Conservation (phyloP, 2,329 filamentous ascomycete genomes). For the Neospermospora avenae region DNA sequence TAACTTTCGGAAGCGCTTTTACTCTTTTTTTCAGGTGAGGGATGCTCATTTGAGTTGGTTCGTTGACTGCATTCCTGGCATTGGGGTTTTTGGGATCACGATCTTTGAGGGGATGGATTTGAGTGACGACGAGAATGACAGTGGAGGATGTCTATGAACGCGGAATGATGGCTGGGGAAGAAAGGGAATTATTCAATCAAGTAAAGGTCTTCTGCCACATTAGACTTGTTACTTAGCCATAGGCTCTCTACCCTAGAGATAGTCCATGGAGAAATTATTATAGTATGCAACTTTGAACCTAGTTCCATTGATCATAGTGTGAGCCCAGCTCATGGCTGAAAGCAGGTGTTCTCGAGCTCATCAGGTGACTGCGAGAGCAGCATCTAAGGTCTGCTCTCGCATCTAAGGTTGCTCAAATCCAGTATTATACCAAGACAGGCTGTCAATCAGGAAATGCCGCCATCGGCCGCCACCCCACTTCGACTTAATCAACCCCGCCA, state of each 20-base stretch:
- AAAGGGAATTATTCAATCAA: neutral
- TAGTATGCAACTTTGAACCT: neutral
- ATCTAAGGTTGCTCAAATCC: no score
- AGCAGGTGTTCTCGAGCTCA: no score
- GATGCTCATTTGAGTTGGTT: conserved; percentile 7
- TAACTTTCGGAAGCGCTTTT: conserved; percentile 12
- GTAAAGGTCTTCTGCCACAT: neutral
- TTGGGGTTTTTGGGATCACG: neutral
- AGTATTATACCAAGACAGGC: neutral
- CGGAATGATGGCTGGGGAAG: neutral
- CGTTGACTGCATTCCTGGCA: neutral
- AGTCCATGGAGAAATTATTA: neutral
- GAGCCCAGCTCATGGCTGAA: neutral
- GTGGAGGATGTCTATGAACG: neutral
- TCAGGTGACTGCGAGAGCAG: no score
- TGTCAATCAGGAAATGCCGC: conserved; percentile 2
- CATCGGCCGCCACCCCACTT: neutral
- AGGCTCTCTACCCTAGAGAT: neutral
- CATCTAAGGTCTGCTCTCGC: no score
- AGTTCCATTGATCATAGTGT: no score
- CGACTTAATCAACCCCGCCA: neutral
- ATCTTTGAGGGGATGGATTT: neutral
- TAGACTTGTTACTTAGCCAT: conserved; percentile 2
- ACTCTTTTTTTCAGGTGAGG: conserved; percentile 1
- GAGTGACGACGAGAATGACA: neutral